phyloP scores from a whole-genome alignment of 2,329 filamentous ascomycete species.

The Microsporum ferrugineum region DNA sequence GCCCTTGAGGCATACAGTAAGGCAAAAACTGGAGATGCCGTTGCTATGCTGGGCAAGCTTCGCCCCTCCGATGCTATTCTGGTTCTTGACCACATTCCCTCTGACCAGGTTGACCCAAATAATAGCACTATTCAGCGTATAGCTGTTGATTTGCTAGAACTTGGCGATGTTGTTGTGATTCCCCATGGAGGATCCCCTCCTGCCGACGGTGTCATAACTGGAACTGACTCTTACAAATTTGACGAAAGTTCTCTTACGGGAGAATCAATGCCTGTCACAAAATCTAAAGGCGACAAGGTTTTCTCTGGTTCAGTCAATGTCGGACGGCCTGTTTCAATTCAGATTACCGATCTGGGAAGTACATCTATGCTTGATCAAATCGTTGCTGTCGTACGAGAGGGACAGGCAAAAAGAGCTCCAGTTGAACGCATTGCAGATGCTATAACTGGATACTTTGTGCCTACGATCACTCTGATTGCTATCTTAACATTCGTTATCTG shows the following conservation, averaged over 20 bases:
- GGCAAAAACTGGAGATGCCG: constrained; percentile 75
- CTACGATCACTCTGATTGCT: constrained; percentile 38
- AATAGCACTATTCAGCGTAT: constrained; percentile 34
- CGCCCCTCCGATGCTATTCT: constrained; percentile 66
- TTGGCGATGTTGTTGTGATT: constrained; percentile 62
- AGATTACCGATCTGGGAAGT: constrained; percentile 35
- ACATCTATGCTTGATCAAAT: constrained; percentile 42
- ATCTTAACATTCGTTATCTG: constrained; percentile 38
- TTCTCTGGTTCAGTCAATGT: constrained; percentile 40
- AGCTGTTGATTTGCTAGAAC: constrained; percentile 57
- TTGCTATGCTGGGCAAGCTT: constrained; percentile 65
- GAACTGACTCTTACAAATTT: constrained; percentile 53
- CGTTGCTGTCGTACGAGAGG: constrained; percentile 39
- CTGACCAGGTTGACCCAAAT: constrained; percentile 11
- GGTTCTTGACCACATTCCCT: constrained; percentile 28
- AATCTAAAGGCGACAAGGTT: constrained; percentile 32
- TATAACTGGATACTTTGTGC: constrained; percentile 40
- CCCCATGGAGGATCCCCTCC: constrained; percentile 72
- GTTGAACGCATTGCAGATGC: constrained; percentile 38
- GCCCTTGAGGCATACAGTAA: constrained; percentile 73
- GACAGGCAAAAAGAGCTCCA: constrained; percentile 39
- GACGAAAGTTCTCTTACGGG: constrained; percentile 81
- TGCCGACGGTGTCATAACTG: constrained; percentile 58
- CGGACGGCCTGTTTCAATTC: constrained; percentile 35
- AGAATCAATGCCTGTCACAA: constrained; percentile 38